phyloP scores from a whole-genome alignment of 2,329 filamentous ascomycete species.

The Lizonia empirigonia region DNA sequence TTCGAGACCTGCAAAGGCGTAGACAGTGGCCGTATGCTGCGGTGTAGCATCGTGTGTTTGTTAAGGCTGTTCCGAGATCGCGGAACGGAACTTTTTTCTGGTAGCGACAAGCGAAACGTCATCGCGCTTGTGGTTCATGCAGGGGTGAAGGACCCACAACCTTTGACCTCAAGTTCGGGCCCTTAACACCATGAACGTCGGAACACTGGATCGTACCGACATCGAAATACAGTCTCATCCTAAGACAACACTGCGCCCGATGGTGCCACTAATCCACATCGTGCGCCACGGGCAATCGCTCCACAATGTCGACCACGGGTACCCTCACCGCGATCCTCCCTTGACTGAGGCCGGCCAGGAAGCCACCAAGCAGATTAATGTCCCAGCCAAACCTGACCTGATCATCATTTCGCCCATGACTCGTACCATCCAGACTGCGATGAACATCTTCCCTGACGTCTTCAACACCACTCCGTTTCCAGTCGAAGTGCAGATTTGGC shows the following conservation, averaged over 20 bases:
- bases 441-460: constrained; percentile 26
- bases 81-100: constrained; percentile 18
- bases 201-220: no score
- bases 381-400: constrained; percentile 18
- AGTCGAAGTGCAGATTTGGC: constrained; percentile 26
- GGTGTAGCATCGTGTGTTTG: constrained; percentile 22
- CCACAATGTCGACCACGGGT: constrained; percentile 26
- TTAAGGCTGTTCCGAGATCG: constrained; percentile 13
- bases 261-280: constrained; percentile 18
- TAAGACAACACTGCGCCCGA: not conserved
- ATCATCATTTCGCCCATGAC: constrained; percentile 34
- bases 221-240: not conserved
- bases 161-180: not conserved
- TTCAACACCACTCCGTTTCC: not conserved
- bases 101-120: constrained; percentile 11
- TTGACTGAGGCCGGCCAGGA: constrained; percentile 22
- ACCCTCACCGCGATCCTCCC: constrained; percentile 27
- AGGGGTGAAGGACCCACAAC: not conserved
- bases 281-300: constrained; percentile 29
- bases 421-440: constrained; percentile 31
- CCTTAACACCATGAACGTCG: no score
- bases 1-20: constrained; percentile 15
- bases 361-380: constrained; percentile 17
- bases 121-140: constrained; percentile 10
- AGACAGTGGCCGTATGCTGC: constrained; percentile 17